Evolutionary conservation across 148 eudicot species (phyloP).

Genomic region (Vaccinium vitisidaea): DNA sequence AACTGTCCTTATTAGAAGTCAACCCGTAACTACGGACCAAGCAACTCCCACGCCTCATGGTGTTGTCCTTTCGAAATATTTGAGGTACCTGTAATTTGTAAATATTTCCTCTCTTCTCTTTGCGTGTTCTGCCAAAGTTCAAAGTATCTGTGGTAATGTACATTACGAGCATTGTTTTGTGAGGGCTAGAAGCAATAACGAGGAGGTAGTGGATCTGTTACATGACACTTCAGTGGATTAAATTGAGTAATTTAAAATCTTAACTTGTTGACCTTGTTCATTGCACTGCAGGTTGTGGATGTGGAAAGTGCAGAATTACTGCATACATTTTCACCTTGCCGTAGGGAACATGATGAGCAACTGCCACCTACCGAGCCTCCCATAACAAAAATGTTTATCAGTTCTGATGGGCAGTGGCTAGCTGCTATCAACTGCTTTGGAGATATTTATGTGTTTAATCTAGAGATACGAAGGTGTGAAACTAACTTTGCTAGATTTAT

Average conservation of each 20-base stretch:
- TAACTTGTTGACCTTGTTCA: not conserved
- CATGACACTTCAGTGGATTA: not conserved
- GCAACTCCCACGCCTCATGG: not conserved
- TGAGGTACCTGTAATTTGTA: not conserved
- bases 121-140: not conserved
- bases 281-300: slow-evolving; percentile 62
- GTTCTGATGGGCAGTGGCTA: slow-evolving; percentile 94
- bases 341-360: slow-evolving; percentile 47
- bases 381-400: slow-evolving; percentile 70
- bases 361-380: slow-evolving; percentile 79
- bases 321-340: slow-evolving; percentile 70
- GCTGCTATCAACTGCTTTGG: slow-evolving; percentile 91
- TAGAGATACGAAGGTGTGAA: slow-evolving; percentile 74
- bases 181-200: not conserved
- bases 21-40: not conserved
- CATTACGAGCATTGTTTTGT: not conserved
- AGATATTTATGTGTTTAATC: slow-evolving; percentile 78
- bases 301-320: slow-evolving; percentile 47
- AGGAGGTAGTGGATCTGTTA: not conserved
- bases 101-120: not conserved
- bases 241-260: not conserved
- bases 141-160: not conserved
- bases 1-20: not conserved
- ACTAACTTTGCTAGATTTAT: not conserved
- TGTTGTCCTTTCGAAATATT: slow-evolving; percentile 1